Evolutionary conservation across 2,329 filamentous ascomycete species (phyloP).

Genomic region (Microdochium paspali): DNA sequence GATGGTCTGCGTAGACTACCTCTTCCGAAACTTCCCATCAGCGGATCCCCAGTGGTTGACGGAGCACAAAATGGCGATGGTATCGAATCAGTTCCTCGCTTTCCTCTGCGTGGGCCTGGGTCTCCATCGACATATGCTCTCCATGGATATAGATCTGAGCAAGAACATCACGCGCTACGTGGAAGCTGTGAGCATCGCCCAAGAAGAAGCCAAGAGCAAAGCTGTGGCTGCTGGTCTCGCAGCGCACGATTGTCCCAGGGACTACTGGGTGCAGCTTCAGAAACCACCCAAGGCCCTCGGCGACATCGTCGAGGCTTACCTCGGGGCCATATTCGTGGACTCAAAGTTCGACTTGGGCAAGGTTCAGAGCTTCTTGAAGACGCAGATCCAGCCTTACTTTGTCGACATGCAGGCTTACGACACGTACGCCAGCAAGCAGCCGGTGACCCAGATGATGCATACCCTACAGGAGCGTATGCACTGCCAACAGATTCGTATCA

Average conservation of each 20-base stretch:
- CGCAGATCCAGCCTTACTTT: slow-evolving; percentile 69
- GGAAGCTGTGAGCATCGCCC: slow-evolving; percentile 43
- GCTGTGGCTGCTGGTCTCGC: slow-evolving; percentile 22
- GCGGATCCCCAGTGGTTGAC: slow-evolving; percentile 95
- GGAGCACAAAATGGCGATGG: slow-evolving; percentile 99
- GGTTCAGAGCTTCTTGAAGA: slow-evolving; percentile 70
- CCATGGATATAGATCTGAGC: slow-evolving; percentile 34
- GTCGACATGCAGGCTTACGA: slow-evolving; percentile 82
- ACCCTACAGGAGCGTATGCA: slow-evolving; percentile 54
- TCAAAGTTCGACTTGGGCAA: slow-evolving; percentile 66
- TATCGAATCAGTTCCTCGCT: slow-evolving; percentile 88
- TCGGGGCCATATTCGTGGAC: slow-evolving; percentile 90
- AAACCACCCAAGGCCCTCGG: slow-evolving; percentile 67
- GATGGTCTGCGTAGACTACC: slow-evolving; percentile 71
- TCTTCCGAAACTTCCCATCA: slow-evolving; percentile 67
- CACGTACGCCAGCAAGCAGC: slow-evolving; percentile 76
- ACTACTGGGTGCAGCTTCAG: slow-evolving; percentile 60
- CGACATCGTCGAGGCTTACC: slow-evolving; percentile 80
- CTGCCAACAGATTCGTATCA: slow-evolving; percentile 34
- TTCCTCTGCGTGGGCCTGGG: slow-evolving; percentile 69
- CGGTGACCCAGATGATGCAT: slow-evolving; percentile 62
- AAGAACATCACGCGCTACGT: slow-evolving; percentile 45
- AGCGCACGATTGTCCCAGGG: slow-evolving; percentile 33
- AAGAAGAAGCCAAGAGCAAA: slow-evolving; percentile 24
- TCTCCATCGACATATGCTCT: slow-evolving; percentile 64